A percentile compares a stretch with the other conserved stretches of the same genome.
These are phyloP conservation scores for Backusella parvicylindrica DNA, from an alignment of 192 early-diverging fungal species.

Conservation along the genomic window DNA sequence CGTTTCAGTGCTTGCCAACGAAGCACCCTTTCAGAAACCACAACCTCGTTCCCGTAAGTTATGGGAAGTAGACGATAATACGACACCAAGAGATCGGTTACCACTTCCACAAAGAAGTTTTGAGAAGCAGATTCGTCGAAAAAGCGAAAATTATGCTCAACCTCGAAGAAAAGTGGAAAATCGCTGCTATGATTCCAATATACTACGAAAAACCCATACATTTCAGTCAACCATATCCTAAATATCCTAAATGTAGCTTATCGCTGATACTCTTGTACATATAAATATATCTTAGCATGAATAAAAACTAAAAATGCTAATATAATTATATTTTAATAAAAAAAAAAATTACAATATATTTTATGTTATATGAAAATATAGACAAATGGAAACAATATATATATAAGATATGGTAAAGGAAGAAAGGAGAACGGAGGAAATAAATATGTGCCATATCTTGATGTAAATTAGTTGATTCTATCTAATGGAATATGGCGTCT, in stretches of 20 bases:
- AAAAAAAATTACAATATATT: background rate
- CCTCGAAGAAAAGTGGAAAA: background rate
- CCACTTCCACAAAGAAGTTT: background rate
- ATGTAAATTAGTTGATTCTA: background rate
- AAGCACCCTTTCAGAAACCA: background rate
- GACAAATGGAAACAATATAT: background rate
- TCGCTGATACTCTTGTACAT: background rate
- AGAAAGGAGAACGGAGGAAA: background rate
- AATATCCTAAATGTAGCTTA: background rate
- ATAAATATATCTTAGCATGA: background rate
- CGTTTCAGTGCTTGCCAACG: background rate
- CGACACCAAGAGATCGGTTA: background rate
- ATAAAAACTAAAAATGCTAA: background rate
- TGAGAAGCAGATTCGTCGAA: background rate
- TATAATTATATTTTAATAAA: background rate
- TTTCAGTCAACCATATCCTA: background rate
- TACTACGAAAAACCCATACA: background rate
- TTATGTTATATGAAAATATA: background rate
- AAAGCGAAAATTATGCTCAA: background rate
- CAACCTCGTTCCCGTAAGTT: background rate
- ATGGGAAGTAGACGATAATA: background rate
- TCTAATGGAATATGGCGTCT: background rate
- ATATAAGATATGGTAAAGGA: background rate
- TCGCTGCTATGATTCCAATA: background rate
- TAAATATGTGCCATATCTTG: background rate